Base-by-base conservation (phyloP, 2,329 filamentous ascomycete species). In the Sporothrix sp. region DNA sequence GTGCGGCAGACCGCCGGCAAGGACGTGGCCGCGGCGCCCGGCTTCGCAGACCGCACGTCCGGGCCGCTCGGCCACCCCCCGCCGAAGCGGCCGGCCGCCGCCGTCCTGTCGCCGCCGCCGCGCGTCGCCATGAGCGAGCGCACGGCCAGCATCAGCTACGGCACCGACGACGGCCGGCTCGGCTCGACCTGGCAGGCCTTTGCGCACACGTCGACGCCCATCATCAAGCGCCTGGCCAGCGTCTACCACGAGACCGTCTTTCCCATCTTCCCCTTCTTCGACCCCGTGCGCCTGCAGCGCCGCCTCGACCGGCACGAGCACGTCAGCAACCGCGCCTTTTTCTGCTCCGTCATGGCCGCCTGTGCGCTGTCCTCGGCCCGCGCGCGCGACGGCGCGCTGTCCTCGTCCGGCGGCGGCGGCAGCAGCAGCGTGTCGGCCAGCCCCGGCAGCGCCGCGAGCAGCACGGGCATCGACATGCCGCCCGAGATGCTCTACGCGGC, bases 211-310 rank as follows among this genome's bases (percentile, higher is more conserved):
- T 53, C 56, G 6, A 60, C 58, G 30, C 54, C 57, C 14, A 44
- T 52, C n/a, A 30, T 60, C 30, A 54, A 51, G 32, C 53, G 48
- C 14, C 52, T 60, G 8, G 49, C 55, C 10, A 33, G 45, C 32
- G 33, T 58, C 30, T 59, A 56, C 46, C 52, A 58, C 37, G 56
- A 60, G 48, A 58, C 57, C 1, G 58, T 59, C 16, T 56, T 58
- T 40, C 58, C 58, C 3, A 60, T 60, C 44, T 60, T 60, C 38
- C 59, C 58, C 5, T 58, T 59, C 33, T 60, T 60, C 36, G 57
- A 60, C 36, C 54, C 58, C 6, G 40, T 52, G 25, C 46, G 44
- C 6, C 25, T 58, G 16, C 46, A 57, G 20, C 52, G 52, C 21
- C 55, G 59, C 18, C 54, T 60, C 28, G 53, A 54, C 35, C 27